Evolutionary conservation across 2,329 filamentous ascomycete species (phyloP).

Genomic region (Cordyceps tenuipes): DNA sequence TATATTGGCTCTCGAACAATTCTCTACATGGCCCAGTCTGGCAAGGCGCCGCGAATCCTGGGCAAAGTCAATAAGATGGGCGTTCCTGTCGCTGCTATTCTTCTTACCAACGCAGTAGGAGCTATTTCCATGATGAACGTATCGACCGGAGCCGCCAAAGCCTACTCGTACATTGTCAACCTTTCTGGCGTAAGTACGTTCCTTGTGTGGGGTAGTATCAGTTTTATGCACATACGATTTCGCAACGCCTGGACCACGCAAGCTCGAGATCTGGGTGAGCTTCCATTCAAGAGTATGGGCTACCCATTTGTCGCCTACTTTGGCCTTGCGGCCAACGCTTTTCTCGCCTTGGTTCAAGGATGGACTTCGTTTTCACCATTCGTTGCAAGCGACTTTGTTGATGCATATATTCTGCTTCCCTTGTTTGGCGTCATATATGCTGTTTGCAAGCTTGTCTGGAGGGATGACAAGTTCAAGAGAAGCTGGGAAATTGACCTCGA

Average conservation of each 20-base stretch:
- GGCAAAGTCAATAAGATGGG: conserved; percentile 60
- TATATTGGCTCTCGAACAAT: conserved; percentile 71
- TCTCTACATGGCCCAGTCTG: conserved; percentile 65
- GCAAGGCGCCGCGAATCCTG: conserved; percentile 62
- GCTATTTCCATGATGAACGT: conserved; percentile 69
- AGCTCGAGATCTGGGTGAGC: conserved; percentile 42
- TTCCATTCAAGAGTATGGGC: conserved; percentile 46
- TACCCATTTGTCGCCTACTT: conserved; percentile 55
- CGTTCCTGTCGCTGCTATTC: conserved; percentile 50
- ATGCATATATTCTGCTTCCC: conserved; percentile 54
- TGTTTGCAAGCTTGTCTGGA: conserved; percentile 45
- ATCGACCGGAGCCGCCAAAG: conserved; percentile 55
- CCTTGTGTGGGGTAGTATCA: conserved; percentile 63
- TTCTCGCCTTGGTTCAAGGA: conserved; percentile 52
- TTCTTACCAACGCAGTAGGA: conserved; percentile 63
- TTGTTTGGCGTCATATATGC: conserved; percentile 51
- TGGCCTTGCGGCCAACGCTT: conserved; percentile 47
- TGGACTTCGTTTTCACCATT: conserved; percentile 54
- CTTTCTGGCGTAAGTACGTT: conserved; percentile 63
- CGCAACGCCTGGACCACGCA: conserved; percentile 54
- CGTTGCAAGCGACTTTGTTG: conserved; percentile 49
- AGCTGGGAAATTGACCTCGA: conserved; percentile 47
- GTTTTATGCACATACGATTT: conserved; percentile 64
- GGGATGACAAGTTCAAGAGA: conserved; percentile 40
- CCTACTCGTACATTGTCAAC: conserved; percentile 63